Evolutionary conservation across 2,329 filamentous ascomycete genomes (phyloP).

Genomic region (Hymenoscyphus albidus): DNA sequence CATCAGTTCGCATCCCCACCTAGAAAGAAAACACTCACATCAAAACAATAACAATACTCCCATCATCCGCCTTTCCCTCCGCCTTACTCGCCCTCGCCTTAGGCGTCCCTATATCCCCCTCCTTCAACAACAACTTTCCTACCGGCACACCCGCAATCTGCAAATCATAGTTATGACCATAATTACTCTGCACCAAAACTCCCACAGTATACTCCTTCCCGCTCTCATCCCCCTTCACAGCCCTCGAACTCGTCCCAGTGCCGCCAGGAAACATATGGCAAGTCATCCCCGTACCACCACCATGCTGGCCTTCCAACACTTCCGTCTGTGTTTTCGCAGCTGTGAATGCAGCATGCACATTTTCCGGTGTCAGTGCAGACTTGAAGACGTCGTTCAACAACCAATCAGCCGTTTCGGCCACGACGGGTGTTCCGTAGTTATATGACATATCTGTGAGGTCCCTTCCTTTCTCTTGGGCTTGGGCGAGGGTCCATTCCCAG

Average conservation of each 20-base stretch:
- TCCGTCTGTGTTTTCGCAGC: conserved; percentile 44
- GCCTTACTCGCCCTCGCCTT: conserved; percentile 21
- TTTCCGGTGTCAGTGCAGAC: conserved; percentile 51
- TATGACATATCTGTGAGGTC: conserved; percentile 27
- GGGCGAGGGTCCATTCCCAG: conserved; percentile 29
- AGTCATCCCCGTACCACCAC: conserved; percentile 66
- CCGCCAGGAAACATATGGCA: conserved; percentile 65
- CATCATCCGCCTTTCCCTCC: conserved; percentile 51
- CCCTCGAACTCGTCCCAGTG: conserved; percentile 57
- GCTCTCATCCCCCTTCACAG: conserved; percentile 47
- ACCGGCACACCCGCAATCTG: conserved; percentile 58
- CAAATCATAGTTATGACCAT: conserved; percentile 54
- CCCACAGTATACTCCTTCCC: conserved; percentile 52
- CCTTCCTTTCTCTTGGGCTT: conserved; percentile 19
- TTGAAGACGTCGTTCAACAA: conserved; percentile 54
- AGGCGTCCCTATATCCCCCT: conserved; percentile 34
- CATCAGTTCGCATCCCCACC: conserved; percentile 4
- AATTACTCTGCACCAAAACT: conserved; percentile 63
- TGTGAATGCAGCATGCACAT: conserved; percentile 52
- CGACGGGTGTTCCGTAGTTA: conserved; percentile 44
- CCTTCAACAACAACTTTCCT: conserved; percentile 51
- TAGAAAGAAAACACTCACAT: conserved; percentile 33
- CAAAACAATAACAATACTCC: conserved; percentile 57
- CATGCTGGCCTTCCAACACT: conserved; percentile 59
- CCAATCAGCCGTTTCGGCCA: conserved; percentile 62